Percentiles rank a stretch among this genome's conserved stretches.
Evolutionary conservation across 2,329 filamentous ascomycete species (phyloP).

Genomic region (Colletotrichum sublineola): DNA sequence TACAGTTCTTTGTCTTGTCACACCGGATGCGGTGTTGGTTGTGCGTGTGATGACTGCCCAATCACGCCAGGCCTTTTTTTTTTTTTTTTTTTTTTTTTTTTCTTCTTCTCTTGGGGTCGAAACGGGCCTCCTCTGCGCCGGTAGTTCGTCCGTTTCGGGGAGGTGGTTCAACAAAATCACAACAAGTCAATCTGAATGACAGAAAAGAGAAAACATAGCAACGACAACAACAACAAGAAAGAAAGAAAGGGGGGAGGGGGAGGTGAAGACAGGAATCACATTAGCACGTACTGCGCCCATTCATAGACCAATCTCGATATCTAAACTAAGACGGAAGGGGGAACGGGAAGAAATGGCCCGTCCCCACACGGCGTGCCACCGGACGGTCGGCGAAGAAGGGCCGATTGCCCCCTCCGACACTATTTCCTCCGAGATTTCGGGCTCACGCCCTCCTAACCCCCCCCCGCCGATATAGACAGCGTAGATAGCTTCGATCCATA

Average conservation of each 20-base stretch:
- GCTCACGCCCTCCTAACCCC: background rate
- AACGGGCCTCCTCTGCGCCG: background rate
- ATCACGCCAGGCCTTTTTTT: background rate
- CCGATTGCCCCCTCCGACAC: slow-evolving; percentile 26
- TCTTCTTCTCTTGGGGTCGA: no score
- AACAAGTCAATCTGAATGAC: no score
- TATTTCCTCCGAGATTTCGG: slow-evolving; percentile 35
- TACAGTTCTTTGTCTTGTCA: background rate
- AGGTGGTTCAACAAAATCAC: no score
- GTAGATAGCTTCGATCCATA: background rate
- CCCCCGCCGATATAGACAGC: background rate
- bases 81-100: background rate
- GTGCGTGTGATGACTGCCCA: no score
- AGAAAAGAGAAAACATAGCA: background rate
- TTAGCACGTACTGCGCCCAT: background rate
- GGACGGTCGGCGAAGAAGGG: slow-evolving; percentile 28
- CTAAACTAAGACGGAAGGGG: slow-evolving; percentile 13
- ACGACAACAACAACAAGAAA: background rate
- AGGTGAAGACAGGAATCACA: background rate
- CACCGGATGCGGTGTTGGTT: background rate
- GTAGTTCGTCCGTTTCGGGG: background rate
- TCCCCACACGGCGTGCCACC: slow-evolving; percentile 20
- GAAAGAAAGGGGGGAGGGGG: background rate
- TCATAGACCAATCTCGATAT: background rate
- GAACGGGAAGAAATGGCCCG: background rate